Percentiles rank a stretch among this genome's conserved stretches.
Conservation (phyloP, 2,329 filamentous ascomycete species). For the Periconia digitata region DNA sequence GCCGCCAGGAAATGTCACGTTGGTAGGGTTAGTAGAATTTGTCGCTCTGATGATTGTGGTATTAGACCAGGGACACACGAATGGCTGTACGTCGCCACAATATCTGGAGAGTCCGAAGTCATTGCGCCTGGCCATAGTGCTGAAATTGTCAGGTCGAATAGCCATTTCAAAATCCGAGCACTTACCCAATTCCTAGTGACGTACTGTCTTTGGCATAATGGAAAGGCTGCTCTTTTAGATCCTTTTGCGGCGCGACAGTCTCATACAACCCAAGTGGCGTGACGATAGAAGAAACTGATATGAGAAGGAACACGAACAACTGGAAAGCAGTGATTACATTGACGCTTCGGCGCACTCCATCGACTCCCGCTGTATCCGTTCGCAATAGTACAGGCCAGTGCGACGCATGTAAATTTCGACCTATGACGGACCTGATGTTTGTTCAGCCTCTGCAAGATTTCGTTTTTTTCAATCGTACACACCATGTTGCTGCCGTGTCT, state of each 20-base stretch:
- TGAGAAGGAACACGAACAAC: constrained; percentile 33
- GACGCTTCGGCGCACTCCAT: constrained; percentile 37
- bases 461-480: neutral
- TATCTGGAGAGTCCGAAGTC: constrained; percentile 40
- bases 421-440: constrained; percentile 42
- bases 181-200: constrained; percentile 31
- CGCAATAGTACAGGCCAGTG: constrained; percentile 47
- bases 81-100: constrained; percentile 32
- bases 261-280: constrained; percentile 52
- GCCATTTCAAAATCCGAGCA: neutral
- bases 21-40: neutral
- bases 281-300: constrained; percentile 47
- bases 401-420: constrained; percentile 42
- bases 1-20: constrained; percentile 11
- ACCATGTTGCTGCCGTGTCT: constrained; percentile 17
- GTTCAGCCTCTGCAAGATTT: constrained; percentile 30
- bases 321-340: constrained; percentile 26
- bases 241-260: constrained; percentile 21
- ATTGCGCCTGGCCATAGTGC: constrained; percentile 10
- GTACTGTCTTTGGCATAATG: constrained; percentile 42
- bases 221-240: constrained; percentile 31
- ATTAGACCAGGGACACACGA: constrained; percentile 16
- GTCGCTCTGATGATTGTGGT: constrained; percentile 1
- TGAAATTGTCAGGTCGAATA: neutral
- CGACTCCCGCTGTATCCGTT: constrained; percentile 38